Conservation (phyloP, 2,329 filamentous ascomycete species). For the Epichloe festucae region DNA sequence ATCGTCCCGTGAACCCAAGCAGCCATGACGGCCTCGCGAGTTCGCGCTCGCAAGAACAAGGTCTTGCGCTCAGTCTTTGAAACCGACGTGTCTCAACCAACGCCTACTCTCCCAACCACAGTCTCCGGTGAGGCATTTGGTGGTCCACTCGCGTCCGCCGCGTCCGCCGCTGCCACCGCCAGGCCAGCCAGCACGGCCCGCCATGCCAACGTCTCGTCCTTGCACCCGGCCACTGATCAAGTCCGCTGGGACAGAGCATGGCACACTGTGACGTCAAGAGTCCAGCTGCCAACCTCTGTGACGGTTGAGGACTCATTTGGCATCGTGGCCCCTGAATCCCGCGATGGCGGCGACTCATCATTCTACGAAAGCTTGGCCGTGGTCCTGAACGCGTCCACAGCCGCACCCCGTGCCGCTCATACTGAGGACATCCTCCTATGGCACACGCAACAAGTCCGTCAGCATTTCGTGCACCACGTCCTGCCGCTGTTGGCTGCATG, state of each 20-base stretch:
- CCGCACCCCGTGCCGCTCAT: conserved; percentile 35
- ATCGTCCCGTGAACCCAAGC: neutral
- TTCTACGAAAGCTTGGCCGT: conserved; percentile 42
- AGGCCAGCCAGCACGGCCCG: conserved; percentile 4
- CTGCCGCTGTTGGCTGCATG: conserved; percentile 41
- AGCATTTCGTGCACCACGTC: conserved; percentile 47
- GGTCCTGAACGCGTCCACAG: conserved; percentile 33
- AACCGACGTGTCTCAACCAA: conserved; percentile 35
- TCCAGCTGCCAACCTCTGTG: conserved; percentile 43
- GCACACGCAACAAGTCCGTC: conserved; percentile 47
- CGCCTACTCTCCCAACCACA: conserved; percentile 28
- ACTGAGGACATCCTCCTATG: conserved; percentile 46
- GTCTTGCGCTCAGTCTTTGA: conserved; percentile 45
- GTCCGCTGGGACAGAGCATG: conserved; percentile 48
- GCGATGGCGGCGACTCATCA: conserved; percentile 26
- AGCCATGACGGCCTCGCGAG: conserved; percentile 28
- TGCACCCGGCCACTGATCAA: conserved; percentile 31
- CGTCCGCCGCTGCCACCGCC: conserved; percentile 9
- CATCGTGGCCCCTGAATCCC: conserved; percentile 29
- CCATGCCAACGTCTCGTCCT: conserved; percentile 7
- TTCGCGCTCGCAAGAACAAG: conserved; percentile 34
- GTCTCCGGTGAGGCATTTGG: conserved; percentile 35
- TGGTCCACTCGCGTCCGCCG: conserved; percentile 18
- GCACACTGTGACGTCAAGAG: conserved; percentile 45
- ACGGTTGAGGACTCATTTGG: conserved; percentile 42